These are phyloP conservation scores for Cupressus sempervirens DNA, from an alignment of 75 land plant genomes.

Conservation along the genomic window DNA sequence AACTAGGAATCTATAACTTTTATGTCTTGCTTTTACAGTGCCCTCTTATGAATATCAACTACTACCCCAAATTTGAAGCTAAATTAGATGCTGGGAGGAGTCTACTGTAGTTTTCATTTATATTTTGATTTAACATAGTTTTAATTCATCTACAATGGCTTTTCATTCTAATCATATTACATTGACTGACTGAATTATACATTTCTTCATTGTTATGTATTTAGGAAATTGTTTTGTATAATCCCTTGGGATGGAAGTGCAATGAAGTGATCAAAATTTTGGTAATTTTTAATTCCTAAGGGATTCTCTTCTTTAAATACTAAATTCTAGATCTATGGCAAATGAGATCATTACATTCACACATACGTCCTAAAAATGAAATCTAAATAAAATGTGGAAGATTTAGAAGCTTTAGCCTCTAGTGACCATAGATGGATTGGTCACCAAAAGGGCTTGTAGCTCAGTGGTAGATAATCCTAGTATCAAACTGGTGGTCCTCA, in stretches of 20 bases:
- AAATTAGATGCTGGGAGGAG: conserved; percentile 34
- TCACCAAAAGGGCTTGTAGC: too few species aligned
- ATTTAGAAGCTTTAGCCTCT: too few species aligned
- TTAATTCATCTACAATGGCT: not conserved
- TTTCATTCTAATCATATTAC: not conserved
- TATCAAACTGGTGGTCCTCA: too few species aligned
- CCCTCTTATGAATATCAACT: conserved; percentile 68
- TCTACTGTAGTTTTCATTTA: conserved; percentile 34
- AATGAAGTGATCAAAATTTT: conserved; percentile 57
- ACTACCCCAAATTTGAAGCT: conserved; percentile 64
- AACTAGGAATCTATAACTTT: too few species aligned
- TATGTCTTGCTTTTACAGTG: conserved; percentile 34
- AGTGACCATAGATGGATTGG: too few species aligned
- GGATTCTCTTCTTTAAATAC: not conserved
- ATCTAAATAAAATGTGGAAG: not conserved
- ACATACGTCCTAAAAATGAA: not conserved
- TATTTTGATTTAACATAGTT: not conserved
- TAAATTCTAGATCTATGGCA: not conserved
- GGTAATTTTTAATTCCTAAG: conserved; percentile 30
- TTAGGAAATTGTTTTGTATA: conserved; percentile 60
- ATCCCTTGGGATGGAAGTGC: conserved; percentile 66
- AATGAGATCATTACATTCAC: not conserved
- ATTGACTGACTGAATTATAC: not conserved
- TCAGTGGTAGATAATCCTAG: too few species aligned
- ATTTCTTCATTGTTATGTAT: not conserved